Evolutionary conservation across 495 filamentous ascomycete species (phyloP).

Genomic region (Penicillium angulare): DNA sequence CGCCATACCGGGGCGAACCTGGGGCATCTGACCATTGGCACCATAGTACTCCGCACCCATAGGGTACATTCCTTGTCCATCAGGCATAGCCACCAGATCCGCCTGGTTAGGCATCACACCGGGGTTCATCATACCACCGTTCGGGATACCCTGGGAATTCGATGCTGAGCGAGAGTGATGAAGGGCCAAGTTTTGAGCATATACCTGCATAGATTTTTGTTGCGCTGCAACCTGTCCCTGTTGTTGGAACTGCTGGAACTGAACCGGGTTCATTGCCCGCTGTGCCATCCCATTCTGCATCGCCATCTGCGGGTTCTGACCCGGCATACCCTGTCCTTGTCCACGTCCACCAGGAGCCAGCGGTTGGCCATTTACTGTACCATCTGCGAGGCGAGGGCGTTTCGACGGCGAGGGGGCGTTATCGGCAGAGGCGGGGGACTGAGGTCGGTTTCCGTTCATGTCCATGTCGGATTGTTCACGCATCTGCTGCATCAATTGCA

Average conservation of each 20-base stretch:
- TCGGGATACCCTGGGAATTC: conserved; percentile 70
- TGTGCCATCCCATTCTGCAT: conserved; percentile 70
- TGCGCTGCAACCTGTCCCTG: conserved; percentile 57
- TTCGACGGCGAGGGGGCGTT: conserved; percentile 93
- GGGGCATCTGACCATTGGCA: conserved; percentile 56
- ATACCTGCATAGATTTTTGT: conserved; percentile 80
- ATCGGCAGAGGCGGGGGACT: conserved; percentile 77
- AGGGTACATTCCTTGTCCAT: conserved; percentile 55
- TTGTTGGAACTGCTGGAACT: conserved; percentile 73
- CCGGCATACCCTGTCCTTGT: conserved; percentile 68
- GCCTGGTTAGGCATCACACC: conserved; percentile 64
- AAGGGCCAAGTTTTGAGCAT: conserved; percentile 77
- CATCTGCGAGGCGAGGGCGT: conserved; percentile 79
- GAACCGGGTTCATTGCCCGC: conserved; percentile 67
- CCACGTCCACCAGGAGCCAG: conserved; percentile 79
- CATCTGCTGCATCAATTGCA: conserved; percentile 71
- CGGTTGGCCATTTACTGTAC: conserved; percentile 67
- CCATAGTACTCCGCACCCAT: conserved; percentile 65
- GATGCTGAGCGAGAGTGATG: conserved; percentile 64
- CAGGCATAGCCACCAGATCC: conserved; percentile 77
- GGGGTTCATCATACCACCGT: conserved; percentile 56
- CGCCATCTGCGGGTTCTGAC: conserved; percentile 64
- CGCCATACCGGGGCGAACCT: conserved; percentile 49
- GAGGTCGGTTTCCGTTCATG: conserved; percentile 75
- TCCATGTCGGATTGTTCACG: conserved; percentile 86